Percentiles rank a stretch among this genome's conserved stretches.
These are phyloP conservation scores for Diplodia scrobiculata DNA, from an alignment of 2,329 filamentous ascomycete species.

Conservation along the genomic window DNA sequence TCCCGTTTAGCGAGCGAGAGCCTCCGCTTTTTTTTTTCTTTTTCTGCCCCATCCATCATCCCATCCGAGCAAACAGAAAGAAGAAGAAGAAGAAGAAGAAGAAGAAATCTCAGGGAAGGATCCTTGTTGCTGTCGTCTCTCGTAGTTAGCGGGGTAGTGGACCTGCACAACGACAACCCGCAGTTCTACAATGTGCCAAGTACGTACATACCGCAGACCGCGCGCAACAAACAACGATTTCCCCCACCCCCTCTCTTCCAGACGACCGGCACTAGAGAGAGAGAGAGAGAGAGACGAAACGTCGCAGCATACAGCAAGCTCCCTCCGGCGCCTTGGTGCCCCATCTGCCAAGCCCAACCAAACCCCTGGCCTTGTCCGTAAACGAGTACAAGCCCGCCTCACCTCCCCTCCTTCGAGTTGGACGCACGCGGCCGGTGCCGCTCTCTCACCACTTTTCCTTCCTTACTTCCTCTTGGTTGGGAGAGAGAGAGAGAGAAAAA, in stretches of 20 bases:
- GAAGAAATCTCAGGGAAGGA: background rate
- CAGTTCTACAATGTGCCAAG: background rate
- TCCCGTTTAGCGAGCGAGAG: background rate
- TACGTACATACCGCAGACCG: background rate
- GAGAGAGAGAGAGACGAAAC: background rate
- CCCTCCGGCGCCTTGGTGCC: too few relatives aligned
- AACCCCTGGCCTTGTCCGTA: conserved; percentile 2
- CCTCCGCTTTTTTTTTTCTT: background rate
- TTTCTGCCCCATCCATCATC: background rate
- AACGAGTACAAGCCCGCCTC: background rate
- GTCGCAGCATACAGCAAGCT: background rate
- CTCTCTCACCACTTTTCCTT: background rate
- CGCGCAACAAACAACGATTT: background rate
- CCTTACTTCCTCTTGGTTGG: background rate
- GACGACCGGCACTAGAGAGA: too few relatives aligned
- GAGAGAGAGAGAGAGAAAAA: background rate
- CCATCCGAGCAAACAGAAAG: too few relatives aligned
- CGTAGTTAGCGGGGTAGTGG: background rate
- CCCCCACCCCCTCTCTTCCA: background rate
- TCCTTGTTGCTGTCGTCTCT: background rate
- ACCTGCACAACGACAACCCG: background rate
- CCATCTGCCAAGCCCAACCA: background rate
- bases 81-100: too few relatives aligned
- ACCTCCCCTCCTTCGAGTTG: background rate
- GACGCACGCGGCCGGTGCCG: too few relatives aligned